Evolutionary conservation across 202 grass and related monocot species (phyloP), one percentile per base, ranked within the genome.

Genomic region (Hordeum pubiflorum): DNA sequence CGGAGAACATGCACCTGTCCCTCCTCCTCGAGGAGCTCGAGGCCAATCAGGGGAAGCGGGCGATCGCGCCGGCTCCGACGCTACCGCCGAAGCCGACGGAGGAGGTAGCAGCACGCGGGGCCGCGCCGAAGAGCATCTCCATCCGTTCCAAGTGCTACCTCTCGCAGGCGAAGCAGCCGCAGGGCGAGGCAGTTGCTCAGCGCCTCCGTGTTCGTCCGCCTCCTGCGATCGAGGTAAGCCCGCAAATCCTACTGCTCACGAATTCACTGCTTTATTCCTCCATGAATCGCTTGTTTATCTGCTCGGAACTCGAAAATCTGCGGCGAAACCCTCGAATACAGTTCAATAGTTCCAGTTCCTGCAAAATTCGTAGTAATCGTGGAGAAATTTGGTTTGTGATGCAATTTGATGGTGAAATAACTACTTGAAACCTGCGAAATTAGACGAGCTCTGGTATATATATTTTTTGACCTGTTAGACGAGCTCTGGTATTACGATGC

Each of bases 111-210:
- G 37, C 88, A 73, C 68, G 70, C 38, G 79, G 76, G 12, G 68
- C 39, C 57, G 57, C 87, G 58, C 84, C 86, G 65, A 97, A 85
- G 90, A 89, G 90, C 81, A 91, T 97, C 75, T 85, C 86, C 46
- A 89, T 93, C 32, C 88, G 75, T 37, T 87, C 88, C 13, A 83
- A 78, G 71, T 76, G 81, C 67, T 91, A 83, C 83, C 74, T 93
- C 58, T 52, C 77, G 31, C 64, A 57, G 76, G 26, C 44, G 40
- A 78, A 85, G 23, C 79, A 57, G 38, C 29, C 57, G 10, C 56
- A 36, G 38, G 83, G 46, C 69, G 44, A 79, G 66, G 52, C 34
- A 63, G 80, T 74, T 58, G 86, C 83, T 52, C 90, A 84, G 63
- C 90, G 83, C 69, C 86, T 91, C 63, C 93, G 69, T 55, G 83